Evolutionary conservation across 1,139 yeast species (phyloP), one percentile per base, ranked within the genome.

Genomic region (Candida sanyaensis): DNA sequence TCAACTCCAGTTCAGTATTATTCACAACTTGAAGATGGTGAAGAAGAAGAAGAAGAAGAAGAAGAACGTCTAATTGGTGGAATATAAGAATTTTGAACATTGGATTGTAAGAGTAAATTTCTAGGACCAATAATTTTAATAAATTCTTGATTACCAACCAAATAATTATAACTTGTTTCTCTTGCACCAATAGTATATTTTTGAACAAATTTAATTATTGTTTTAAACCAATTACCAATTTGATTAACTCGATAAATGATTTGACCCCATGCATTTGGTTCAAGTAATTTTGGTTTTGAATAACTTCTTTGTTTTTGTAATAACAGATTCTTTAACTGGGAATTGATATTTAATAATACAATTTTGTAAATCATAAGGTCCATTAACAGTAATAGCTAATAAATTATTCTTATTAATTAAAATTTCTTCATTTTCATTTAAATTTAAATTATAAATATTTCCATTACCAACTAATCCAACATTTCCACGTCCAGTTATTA

Each of bases 381-480:
- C 86, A 54, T 71, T 75, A 7, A 81, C 75, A 10, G 80, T 78
- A 1, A 80, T 55, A 1, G 80, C 88, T 46, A 84, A 63, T 41
- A 84, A 59, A 52, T 78, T 75, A 9, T 69, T 60, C 47, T 69
- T 72, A 54, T 73, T 78, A 26, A 83, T 69, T 42, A 81, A 61
- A 17, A 82, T 62, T 44, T 78, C 78, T 55, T 84, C 88, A 12
- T 64, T 72, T 12, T 65, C 73, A 4, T 59, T 67, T 26, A 84
- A 62, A 32, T 67, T 69, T 31, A 83, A 64, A 49, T 73, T 74
- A 60, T 81, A 81, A 21, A 83, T 64, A n/a, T 78, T 70, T 0
- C 88, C 88, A 29, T 68, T 66, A 1, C 86, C 88, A 12, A 73
- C 76, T n/a, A 84, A 54, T 2, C 83, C 84, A 1, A 73, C 73